These are phyloP conservation scores for Tulasnella sp. DNA, from an alignment of 768 basidiomycete species.

Conservation along the genomic window DNA sequence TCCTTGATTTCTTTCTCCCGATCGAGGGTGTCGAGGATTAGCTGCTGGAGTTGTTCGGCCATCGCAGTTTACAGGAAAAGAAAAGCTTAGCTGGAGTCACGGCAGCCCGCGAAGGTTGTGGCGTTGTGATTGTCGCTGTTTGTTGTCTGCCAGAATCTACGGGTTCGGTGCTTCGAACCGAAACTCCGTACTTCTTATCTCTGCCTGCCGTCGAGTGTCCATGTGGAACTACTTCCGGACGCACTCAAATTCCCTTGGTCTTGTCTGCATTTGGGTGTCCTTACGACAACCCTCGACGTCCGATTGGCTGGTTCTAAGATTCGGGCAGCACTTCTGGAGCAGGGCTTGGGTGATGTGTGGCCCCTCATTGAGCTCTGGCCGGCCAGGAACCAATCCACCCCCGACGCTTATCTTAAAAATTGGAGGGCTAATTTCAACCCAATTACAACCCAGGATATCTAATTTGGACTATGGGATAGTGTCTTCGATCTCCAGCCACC, in stretches of 20 bases:
- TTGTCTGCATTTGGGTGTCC: neutral
- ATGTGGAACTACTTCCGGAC: neutral
- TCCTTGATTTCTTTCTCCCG: constrained; percentile 54
- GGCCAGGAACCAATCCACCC: neutral
- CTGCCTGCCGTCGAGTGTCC: neutral
- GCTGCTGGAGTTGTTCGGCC: constrained; percentile 67
- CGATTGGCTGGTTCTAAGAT: neutral
- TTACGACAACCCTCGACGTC: neutral
- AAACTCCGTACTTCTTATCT: neutral
- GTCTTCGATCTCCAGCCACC: neutral
- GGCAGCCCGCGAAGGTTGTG: neutral
- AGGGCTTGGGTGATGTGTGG: neutral
- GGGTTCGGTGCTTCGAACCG: neutral
- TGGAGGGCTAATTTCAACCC: neutral
- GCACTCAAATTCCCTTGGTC: neutral
- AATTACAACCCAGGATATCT: neutral
- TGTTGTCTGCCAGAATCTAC: neutral
- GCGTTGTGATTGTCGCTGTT: neutral
- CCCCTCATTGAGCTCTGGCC: neutral
- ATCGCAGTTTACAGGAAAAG: constrained; percentile 47
- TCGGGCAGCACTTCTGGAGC: neutral
- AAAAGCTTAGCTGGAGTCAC: constrained; percentile 10
- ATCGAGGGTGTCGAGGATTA: constrained; percentile 70
- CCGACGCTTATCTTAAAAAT: neutral
- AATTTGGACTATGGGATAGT: neutral